phyloP scores from a whole-genome alignment of 2,329 filamentous ascomycete species.

The Fusarium oligoseptatum region DNA sequence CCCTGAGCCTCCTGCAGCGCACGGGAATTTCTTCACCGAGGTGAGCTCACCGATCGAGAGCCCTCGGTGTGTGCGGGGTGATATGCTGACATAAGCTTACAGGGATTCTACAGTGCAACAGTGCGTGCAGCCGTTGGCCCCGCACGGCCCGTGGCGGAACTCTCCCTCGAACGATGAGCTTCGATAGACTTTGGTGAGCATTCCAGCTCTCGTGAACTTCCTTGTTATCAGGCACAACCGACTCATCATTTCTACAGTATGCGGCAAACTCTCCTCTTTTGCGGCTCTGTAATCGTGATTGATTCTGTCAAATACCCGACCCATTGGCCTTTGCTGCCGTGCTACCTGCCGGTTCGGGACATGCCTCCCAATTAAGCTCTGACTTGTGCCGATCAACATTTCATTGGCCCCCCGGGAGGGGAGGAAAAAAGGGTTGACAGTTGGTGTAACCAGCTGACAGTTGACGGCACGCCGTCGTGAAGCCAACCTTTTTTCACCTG shows the following conservation, averaged over 20 bases:
- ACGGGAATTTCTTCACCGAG: conserved; percentile 46
- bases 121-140: background rate
- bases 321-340: conserved; percentile 6
- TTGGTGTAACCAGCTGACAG: conserved; percentile 21
- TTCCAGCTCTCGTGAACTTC: conserved; percentile 28
- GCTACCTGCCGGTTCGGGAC: background rate
- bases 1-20: conserved; percentile 5
- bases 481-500: conserved; percentile 20
- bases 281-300: background rate
- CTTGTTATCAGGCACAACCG: conserved; percentile 4
- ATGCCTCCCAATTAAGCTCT: background rate
- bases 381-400: background rate
- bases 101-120: background rate
- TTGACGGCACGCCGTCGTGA: conserved; percentile 10
- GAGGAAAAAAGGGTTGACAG: conserved; percentile 1
- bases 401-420: background rate
- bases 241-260: conserved; percentile 3
- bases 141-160: conserved; percentile 7
- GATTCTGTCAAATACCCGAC: background rate
- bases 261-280: background rate
- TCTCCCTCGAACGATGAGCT: conserved; percentile 5
- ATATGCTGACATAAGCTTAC: conserved; percentile 32
- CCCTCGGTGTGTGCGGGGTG: conserved; percentile 24
- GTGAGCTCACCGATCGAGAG: conserved; percentile 34
- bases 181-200: conserved; percentile 36